Conservation (phyloP, 1,284 basidiomycete species). For the Microbotryum saponariae region DNA sequence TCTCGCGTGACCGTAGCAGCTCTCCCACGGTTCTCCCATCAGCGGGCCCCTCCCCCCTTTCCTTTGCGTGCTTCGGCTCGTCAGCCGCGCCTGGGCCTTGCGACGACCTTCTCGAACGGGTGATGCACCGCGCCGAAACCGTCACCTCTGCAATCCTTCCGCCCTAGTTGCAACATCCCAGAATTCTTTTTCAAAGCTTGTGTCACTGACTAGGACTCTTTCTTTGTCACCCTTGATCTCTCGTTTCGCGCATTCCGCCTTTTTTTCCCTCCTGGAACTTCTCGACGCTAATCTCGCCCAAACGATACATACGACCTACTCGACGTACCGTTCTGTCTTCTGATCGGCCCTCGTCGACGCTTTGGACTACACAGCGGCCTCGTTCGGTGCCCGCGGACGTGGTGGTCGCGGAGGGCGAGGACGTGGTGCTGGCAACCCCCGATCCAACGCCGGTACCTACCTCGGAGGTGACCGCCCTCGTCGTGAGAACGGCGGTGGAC, state of each 20-base stretch:
- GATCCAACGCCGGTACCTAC: constrained; percentile 33
- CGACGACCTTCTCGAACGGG: neutral
- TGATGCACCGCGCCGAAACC: neutral
- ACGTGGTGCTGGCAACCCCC: constrained; percentile 25
- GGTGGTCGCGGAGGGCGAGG: constrained; percentile 20
- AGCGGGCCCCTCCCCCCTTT: neutral
- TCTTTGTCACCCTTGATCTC: neutral
- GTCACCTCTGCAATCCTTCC: neutral
- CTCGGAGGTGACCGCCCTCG: constrained; percentile 31
- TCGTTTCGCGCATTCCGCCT: neutral
- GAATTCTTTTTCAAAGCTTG: no score
- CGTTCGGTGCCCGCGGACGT: constrained; percentile 17
- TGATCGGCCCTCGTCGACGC: neutral
- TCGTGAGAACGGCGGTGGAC: constrained; percentile 33
- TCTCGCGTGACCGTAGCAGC: neutral
- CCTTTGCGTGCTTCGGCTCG: neutral
- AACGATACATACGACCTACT: neutral
- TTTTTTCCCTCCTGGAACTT: neutral
- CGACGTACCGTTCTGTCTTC: neutral
- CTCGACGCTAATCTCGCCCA: no score
- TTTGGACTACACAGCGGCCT: constrained; percentile 16
- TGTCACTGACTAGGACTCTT: neutral
- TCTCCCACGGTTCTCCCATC: no score
- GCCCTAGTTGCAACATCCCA: neutral
- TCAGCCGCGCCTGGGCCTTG: neutral